Conservation (phyloP, 495 filamentous ascomycete species). For the Immersiella caudata region DNA sequence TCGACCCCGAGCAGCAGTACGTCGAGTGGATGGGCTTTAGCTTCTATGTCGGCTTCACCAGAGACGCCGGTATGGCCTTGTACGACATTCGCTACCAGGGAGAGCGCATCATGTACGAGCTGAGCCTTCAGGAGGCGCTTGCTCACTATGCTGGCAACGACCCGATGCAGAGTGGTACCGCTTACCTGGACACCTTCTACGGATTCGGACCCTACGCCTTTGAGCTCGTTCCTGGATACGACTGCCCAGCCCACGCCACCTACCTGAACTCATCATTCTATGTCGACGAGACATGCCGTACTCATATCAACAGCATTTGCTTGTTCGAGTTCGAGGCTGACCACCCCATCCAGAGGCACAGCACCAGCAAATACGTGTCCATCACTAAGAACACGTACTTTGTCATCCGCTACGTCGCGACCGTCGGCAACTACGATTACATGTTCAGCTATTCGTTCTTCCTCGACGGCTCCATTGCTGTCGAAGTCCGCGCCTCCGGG, state of each 20-base stretch:
- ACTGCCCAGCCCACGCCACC: constrained; percentile 54
- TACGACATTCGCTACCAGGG: constrained; percentile 57
- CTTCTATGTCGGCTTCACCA: constrained; percentile 52
- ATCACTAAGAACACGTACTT: constrained; percentile 53
- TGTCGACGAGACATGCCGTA: constrained; percentile 42
- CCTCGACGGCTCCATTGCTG: constrained; percentile 56
- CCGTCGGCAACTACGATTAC: constrained; percentile 56
- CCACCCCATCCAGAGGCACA: constrained; percentile 51
- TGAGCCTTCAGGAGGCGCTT: constrained; percentile 58
- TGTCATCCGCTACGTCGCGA: constrained; percentile 46
- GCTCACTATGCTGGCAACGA: constrained; percentile 58
- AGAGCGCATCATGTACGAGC: constrained; percentile 57
- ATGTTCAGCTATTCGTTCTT: constrained; percentile 47
- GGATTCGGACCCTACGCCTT: constrained; percentile 51
- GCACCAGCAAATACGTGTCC: constrained; percentile 35
- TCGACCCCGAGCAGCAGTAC: constrained; percentile 51
- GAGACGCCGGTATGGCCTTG: constrained; percentile 49
- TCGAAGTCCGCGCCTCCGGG: constrained; percentile 57
- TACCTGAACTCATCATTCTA: constrained; percentile 49
- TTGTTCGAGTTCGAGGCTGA: constrained; percentile 53
- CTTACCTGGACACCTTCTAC: constrained; percentile 51
- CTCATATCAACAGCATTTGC: constrained; percentile 51
- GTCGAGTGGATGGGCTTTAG: constrained; percentile 58
- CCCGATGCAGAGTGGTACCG: constrained; percentile 46
- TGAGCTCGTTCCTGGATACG: constrained; percentile 54